phyloP scores from a whole-genome alignment of 2,329 filamentous ascomycete genomes.

The Neonectria ditissima region DNA sequence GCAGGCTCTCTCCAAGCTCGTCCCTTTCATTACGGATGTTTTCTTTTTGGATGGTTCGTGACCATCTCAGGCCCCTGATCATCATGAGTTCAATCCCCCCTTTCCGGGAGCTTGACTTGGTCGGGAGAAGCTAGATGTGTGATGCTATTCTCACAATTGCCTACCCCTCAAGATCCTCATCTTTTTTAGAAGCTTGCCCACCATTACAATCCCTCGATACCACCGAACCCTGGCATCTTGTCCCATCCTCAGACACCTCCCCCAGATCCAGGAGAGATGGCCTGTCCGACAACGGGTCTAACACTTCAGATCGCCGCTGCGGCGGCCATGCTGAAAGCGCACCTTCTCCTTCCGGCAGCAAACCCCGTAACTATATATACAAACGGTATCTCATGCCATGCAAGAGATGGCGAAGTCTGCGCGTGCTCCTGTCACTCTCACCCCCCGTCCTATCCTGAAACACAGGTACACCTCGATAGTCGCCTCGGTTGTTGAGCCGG shows the following conservation, averaged over 20 bases:
- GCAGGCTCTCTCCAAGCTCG: not conserved
- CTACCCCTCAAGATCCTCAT: slow-evolving; percentile 1
- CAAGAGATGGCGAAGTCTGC: not conserved
- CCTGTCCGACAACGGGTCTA: not conserved
- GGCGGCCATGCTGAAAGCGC: not conserved
- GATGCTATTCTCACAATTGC: slow-evolving; percentile 9
- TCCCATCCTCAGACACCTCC: slow-evolving; percentile 3
- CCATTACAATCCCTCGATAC: slow-evolving; percentile 13
- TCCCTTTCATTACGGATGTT: slow-evolving; percentile 23
- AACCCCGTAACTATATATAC: slow-evolving; percentile 4
- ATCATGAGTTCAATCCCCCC: not conserved
- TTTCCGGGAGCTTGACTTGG: not conserved
- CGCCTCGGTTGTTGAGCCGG: slow-evolving; percentile 13
- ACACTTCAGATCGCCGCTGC: slow-evolving; percentile 7
- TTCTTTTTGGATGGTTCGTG: slow-evolving; percentile 3
- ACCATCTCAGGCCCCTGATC: slow-evolving; percentile 18
- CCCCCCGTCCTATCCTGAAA: slow-evolving; percentile 15
- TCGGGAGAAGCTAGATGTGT: not conserved
- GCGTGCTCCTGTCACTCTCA: not conserved
- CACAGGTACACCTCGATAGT: slow-evolving; percentile 3
- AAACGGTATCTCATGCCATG: not conserved
- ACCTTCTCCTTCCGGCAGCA: slow-evolving; percentile 5
- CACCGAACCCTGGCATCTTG: slow-evolving; percentile 5
- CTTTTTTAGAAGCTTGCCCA: slow-evolving; percentile 12
- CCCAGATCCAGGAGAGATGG: not conserved